Base-by-base conservation (phyloP, 2,329 filamentous ascomycete species). In the Nemania bipapillata region DNA sequence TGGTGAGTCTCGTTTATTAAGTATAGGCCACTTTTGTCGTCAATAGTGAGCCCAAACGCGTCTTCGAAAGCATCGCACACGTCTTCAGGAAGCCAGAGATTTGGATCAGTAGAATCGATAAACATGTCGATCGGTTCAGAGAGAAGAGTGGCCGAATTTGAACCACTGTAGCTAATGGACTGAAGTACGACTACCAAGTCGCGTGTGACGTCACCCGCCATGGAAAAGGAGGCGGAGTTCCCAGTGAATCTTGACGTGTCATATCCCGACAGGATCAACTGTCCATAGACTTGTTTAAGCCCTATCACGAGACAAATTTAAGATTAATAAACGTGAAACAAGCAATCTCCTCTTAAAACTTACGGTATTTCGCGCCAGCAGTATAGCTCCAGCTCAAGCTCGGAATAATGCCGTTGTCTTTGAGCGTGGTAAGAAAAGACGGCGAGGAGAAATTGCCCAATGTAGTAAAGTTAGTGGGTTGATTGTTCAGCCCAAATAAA, bases 381-480 rank as follows among this genome's bases (percentile, higher is more conserved):
- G 81, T 82, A 65, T 82, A 83, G 57, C 80, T 81, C 78, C 81
- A 83, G 57, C 80, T 82, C 15, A 82, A 69, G 64, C 80, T 82
- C 7, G 81, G 81, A 28, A 82, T 82, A 20, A 75, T 62, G 4
- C 76, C 74, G 35, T 80, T 72, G 22, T 78, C 73, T 67, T 81
- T 82, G 5, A 83, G 72, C 0, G 76, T 78, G 6, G 77, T 77
- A 52, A 83, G 70, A 42, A 81, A 81, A 11, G 80, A 80, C 6
- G 77, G 73, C 7, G 77, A 66, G 9, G 80, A 78, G 66, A 64
- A 75, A 64, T 82, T 82, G 3, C 79, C 78, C 20, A 82, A 55
- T 5, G 76, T 73, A n/a, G 63, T 77, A 63, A 78, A 80, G 71
- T 82, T 82, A 15, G 80, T 62, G 7, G 80, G 80, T 58, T 82